phyloP scores from a whole-genome alignment of 208 protist genomes.

The Crithidia mellificae region DNA sequence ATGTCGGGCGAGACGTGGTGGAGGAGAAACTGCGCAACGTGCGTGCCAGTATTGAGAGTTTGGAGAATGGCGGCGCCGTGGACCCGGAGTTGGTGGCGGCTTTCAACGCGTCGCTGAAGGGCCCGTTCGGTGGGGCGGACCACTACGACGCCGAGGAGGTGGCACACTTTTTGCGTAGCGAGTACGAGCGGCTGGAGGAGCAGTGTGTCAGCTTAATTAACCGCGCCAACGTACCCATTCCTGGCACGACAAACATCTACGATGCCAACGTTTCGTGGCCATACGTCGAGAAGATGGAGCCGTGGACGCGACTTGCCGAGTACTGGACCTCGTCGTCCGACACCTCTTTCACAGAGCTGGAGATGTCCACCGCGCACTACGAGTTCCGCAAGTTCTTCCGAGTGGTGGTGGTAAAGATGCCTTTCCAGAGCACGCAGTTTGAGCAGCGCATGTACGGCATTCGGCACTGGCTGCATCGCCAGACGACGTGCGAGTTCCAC shows the following conservation, averaged over 20 bases:
- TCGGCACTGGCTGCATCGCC: constrained; percentile 87
- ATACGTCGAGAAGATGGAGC: constrained; percentile 82
- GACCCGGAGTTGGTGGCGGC: constrained; percentile 65
- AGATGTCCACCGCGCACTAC: constrained; percentile 90
- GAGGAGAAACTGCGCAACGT: constrained; percentile 76
- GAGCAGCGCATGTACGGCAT: constrained; percentile 90
- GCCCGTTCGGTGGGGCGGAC: constrained; percentile 68
- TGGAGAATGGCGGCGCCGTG: constrained; percentile 35
- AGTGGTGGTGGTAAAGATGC: constrained; percentile 83
- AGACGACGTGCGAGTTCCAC: constrained; percentile 88
- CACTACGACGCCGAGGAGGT: constrained; percentile 78
- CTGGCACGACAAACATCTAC: constrained; percentile 77
- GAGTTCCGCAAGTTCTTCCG: constrained; percentile 91
- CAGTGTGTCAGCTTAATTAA: constrained; percentile 82
- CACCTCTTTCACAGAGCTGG: constrained; percentile 83
- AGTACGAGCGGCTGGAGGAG: constrained; percentile 72
- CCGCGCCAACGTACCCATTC: constrained; percentile 81
- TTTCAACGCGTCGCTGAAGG: constrained; percentile 59
- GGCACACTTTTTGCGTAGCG: constrained; percentile 76
- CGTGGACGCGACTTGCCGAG: constrained; percentile 85
- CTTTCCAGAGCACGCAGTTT: constrained; percentile 89
- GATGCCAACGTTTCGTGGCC: constrained; percentile 85
- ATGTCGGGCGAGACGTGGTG: constrained; percentile 73
- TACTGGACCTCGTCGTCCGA: constrained; percentile 90
- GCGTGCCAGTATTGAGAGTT: constrained; percentile 52